Evolutionary conservation across 495 filamentous ascomycete genomes (phyloP).

Genomic region (Penicillium pancosmium): DNA sequence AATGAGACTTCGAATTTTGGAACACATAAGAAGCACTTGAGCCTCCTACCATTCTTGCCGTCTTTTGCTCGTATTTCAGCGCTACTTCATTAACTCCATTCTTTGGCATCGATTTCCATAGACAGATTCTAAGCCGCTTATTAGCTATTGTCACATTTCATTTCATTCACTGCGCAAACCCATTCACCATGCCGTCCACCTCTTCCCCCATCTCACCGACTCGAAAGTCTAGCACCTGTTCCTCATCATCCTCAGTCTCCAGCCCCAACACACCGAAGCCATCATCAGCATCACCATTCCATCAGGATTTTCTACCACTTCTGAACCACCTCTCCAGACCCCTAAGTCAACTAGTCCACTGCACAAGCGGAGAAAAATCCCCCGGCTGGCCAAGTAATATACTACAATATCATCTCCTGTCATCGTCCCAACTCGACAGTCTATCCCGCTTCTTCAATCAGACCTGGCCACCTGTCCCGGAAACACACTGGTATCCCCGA

Average conservation of each 20-base stretch:
- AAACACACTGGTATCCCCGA: not conserved
- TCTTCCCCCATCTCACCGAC: too few species aligned
- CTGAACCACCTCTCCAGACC: constrained; percentile 36
- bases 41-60: not conserved
- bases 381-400: constrained; percentile 67
- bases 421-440: constrained; percentile 66
- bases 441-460: constrained; percentile 81
- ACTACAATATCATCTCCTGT: constrained; percentile 75
- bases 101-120: too few species aligned
- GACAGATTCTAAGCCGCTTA: too few species aligned
- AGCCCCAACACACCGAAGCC: constrained; percentile 11
- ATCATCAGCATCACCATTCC: too few species aligned
- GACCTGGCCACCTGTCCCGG: constrained; percentile 41
- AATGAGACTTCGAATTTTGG: not conserved
- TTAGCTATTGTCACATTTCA: too few species aligned
- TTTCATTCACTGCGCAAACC: too few species aligned
- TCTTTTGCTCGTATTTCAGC: not conserved
- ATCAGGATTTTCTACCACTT: constrained; percentile 14
- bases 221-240: too few species aligned
- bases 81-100: too few species aligned
- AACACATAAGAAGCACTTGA: constrained; percentile 3
- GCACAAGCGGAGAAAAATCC: constrained; percentile 60
- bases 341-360: constrained; percentile 44
- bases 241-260: not conserved
- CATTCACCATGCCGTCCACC: too few species aligned